These are phyloP conservation scores for Hypoxylon sp. DNA, from an alignment of 2,329 filamentous ascomycete species.

Conservation along the genomic window DNA sequence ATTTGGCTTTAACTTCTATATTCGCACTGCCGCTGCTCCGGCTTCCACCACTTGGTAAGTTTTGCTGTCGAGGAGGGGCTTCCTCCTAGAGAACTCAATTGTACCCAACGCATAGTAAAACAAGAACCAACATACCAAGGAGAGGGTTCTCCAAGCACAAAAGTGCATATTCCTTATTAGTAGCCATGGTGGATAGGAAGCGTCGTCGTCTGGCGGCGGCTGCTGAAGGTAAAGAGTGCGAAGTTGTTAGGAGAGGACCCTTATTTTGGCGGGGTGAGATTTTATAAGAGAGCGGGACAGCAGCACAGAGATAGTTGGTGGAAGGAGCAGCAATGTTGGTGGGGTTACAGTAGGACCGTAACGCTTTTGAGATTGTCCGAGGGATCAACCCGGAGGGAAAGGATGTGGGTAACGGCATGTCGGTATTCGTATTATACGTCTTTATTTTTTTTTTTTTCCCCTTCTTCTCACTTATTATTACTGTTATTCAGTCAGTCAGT, in stretches of 20 bases:
- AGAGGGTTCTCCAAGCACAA: constrained; percentile 98
- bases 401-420: constrained; percentile 43
- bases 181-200: constrained; percentile 73
- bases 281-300: constrained; percentile 48
- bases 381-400: constrained; percentile 39
- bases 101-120: not conserved
- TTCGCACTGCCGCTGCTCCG: constrained; percentile 6
- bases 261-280: constrained; percentile 53
- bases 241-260: constrained; percentile 40
- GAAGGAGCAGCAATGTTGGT: constrained; percentile 24
- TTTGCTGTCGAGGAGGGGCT: constrained; percentile 2
- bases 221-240: constrained; percentile 17
- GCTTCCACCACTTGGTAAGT: constrained; percentile 15
- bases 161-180: constrained; percentile 85
- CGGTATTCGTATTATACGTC: constrained; percentile 9
- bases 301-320: constrained; percentile 8
- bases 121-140: constrained; percentile 74
- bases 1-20: not conserved
- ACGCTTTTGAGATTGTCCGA: constrained; percentile 45
- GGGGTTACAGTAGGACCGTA: constrained; percentile 44
- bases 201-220: constrained; percentile 29
- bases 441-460: not conserved
- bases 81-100: constrained; percentile 21
- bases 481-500: constrained; percentile 4
- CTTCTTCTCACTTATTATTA: constrained; percentile 13